phyloP scores from a whole-genome alignment of 352 stramenopile genomes.

The Globisporangium emineosum region DNA sequence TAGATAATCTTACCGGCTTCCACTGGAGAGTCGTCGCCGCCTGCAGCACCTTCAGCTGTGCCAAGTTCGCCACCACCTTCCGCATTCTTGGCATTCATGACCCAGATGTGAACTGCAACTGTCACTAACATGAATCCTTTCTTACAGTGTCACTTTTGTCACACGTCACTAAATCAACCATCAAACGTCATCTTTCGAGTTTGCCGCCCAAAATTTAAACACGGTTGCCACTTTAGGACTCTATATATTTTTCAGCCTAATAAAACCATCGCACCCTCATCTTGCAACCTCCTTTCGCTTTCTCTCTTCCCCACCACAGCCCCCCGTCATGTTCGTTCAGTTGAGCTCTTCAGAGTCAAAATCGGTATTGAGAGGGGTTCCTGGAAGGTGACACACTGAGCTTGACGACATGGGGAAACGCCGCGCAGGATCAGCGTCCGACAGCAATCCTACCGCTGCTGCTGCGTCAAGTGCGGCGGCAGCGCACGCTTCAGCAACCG shows the following conservation, averaged over 20 bases:
- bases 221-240: not conserved
- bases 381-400: not conserved
- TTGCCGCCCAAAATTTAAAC: constrained; percentile 9
- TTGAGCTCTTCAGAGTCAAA: constrained; percentile 5
- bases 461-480: not conserved
- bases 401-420: constrained; percentile 15
- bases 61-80: not conserved
- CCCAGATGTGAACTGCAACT: not conserved
- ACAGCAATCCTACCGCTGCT: not conserved
- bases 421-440: not conserved
- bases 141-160: not conserved
- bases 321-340: constrained; percentile 15
- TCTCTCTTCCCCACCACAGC: not conserved
- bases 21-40: not conserved
- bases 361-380: constrained; percentile 16
- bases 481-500: not conserved
- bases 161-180: not conserved
- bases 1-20: not conserved
- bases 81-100: not conserved
- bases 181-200: constrained; percentile 5
- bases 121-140: not conserved
- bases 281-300: not conserved
- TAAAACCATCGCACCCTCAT: not conserved
- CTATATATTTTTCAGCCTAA: too few species aligned
- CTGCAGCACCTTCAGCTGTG: not conserved